Percentiles rank a stretch among this genome's conserved stretches.
Evolutionary conservation across 768 basidiomycete genomes (phyloP).

Genomic region (Tylopilus intermedius): DNA sequence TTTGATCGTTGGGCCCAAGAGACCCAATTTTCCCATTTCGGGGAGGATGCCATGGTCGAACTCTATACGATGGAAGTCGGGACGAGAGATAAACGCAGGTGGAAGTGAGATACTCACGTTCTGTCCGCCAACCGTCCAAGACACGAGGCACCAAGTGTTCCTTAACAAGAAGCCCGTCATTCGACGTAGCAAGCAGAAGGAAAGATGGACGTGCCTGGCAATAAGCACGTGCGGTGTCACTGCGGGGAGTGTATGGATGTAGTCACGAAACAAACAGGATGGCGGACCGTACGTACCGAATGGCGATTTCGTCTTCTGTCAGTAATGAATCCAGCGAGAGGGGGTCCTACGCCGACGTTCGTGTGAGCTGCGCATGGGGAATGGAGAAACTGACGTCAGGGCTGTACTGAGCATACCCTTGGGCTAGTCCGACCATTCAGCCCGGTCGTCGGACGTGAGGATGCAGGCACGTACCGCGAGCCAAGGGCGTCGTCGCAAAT

Average conservation of each 20-base stretch:
- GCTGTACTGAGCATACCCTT: conserved; percentile 19
- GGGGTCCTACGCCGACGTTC: conserved; percentile 59
- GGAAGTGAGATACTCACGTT: conserved; percentile 46
- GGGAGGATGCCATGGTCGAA: conserved; percentile 73
- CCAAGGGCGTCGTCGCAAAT: conserved; percentile 18
- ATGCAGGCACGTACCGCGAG: conserved; percentile 16
- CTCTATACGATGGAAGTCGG: conserved; percentile 38
- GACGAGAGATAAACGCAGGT: background rate
- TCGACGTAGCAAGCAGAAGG: background rate
- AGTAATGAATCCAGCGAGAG: conserved; percentile 72
- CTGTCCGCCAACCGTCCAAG: conserved; percentile 82
- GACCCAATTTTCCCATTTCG: conserved; percentile 89
- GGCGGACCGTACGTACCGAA: conserved; percentile 51
- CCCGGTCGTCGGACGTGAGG: background rate
- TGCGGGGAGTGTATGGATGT: conserved; percentile 26
- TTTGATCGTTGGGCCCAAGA: conserved; percentile 87
- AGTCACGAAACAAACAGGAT: background rate
- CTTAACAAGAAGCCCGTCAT: conserved; percentile 34
- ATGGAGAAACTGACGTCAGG: conserved; percentile 13
- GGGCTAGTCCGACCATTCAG: conserved; percentile 8
- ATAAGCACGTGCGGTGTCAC: conserved; percentile 74
- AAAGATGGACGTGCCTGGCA: conserved; percentile 55
- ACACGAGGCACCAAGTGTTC: conserved; percentile 84
- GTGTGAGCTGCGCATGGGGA: conserved; percentile 1
- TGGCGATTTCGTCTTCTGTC: conserved; percentile 85